Evolutionary conservation across 2,329 filamentous ascomycete genomes (phyloP), one percentile per base, ranked within the genome.

Genomic region (Scedosporium apiospermum): DNA sequence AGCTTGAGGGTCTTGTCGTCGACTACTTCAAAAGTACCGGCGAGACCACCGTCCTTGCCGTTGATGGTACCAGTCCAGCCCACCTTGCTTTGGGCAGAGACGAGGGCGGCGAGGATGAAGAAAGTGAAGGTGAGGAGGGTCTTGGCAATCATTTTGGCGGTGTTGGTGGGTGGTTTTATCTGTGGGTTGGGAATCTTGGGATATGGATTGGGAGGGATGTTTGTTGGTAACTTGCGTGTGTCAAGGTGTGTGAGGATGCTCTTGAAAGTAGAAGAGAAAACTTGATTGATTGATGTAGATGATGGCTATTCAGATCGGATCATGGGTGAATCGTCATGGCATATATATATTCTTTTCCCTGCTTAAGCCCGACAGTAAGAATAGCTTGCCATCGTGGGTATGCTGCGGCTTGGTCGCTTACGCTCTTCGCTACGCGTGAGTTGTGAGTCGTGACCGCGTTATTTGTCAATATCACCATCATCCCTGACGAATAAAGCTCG

Each of bases 21-120:
- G 51, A 63, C 58, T 23, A 70, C 69, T 16, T 62, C 67, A 42
- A 70, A 61, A 26, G 62, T 65, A 34, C 69, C 69, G 23, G 64
- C 67, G 44, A 70, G 67, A 44, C 69, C 69, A 26, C 64, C 69
- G 58, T 70, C 68, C 12, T 66, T 65, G 38, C 64, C 63, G n/a
- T 65, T 60, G 59, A 68, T 63, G 6, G 51, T 65, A 58, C 68
- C 68, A 1, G 65, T 62, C 57, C 49, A 66, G 62, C 66, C 67
- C 6, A 59, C 27, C 16, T 68, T 21, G 44, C 3, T 4, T 49
- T 49, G 44, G 63, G 18, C 64, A 49, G 46, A 16, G 62, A 60
- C 42, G 14, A 49, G 14, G 9, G 44, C 44, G 44, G 18, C n/a
- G 18, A 49, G n/a, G 18, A 21, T 21, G 44, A 49, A 14, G 44